Evolutionary conservation across 2,329 filamentous ascomycete genomes (phyloP), one percentile per base, ranked within the genome.

Genomic region (Macrophomina pseudophaseolina): DNA sequence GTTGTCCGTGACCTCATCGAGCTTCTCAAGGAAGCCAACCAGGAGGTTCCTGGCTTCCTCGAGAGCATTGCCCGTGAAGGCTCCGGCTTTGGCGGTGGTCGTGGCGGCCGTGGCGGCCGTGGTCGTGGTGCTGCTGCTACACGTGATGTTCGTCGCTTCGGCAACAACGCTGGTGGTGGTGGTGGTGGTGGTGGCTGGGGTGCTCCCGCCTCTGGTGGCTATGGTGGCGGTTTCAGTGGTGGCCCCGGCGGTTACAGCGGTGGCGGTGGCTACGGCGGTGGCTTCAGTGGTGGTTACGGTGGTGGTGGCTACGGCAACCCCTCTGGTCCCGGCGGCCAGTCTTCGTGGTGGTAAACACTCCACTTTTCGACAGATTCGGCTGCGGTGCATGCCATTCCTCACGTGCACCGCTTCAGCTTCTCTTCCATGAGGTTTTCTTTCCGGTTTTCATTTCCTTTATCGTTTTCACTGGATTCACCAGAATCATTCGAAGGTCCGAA

Each of bases 1-100:
- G 93, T 99, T 73, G 95, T 98, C 71, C 91, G 95, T 72, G 95
- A 98, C 74, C 89, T 99, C 69, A 88, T 99, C 74, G 95, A 99
- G n/a, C 89, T 99, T 33, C 88, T 99, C 72, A 98, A 98, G 86
- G 95, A 99, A 81, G 95, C 95, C 72, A 97, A 99, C 84, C 95
- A 99, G 81, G 95, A 99, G 76, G 88, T 98, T 70, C 95, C 95
- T 38, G 79, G 86, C 56, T 99, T 98, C 88, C 87, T 99, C 68
- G 95, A 99, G 87, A 96, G 91, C 76, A 97, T 99, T 81, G 94
- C 95, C 74, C 93, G 95, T 70, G 95, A 99, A 83, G 91, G 93
- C 70, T 91, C 91, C 70, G 86, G 87, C 74, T 97, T 88, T 72
- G 92, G 92, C 67, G 91, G 93, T 64, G 90, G 93, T 64, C 80